These are phyloP conservation scores for Helianthus tuberosus DNA, from an alignment of 129 eudicot genomes.

Conservation along the genomic window DNA sequence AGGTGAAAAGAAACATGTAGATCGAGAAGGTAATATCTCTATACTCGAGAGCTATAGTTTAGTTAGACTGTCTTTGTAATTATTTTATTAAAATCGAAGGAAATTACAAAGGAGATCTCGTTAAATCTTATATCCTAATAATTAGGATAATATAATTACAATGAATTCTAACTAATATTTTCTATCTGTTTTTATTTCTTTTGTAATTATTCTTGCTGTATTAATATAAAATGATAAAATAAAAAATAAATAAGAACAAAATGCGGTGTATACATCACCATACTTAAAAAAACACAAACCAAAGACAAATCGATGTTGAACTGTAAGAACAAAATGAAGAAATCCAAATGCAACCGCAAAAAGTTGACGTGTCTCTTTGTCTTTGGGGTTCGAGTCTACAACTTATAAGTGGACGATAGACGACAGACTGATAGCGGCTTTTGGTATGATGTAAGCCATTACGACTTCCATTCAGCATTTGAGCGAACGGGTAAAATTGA, in stretches of 20 bases:
- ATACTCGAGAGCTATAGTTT: no score
- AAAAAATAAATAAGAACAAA: background rate
- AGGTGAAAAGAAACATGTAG: no score
- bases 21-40: no score
- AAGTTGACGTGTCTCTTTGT: constrained; percentile 1
- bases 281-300: background rate
- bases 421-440: background rate
- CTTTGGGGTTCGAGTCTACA: background rate
- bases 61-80: no score
- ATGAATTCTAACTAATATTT: no score
- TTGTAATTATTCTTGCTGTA: no score
- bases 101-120: no score
- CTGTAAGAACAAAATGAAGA: background rate
- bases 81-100: no score
- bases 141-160: no score
- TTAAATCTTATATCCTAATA: no score
- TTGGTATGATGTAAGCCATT: constrained; percentile 35
- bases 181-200: no score
- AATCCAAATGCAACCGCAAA: background rate
- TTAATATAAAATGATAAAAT: background rate
- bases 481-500: no score
- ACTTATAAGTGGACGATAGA: background rate
- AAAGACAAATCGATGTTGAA: constrained; percentile 17
- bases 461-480: constrained; percentile 5
- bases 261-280: background rate